Evolutionary conservation across 257 asterid genomes (phyloP), one percentile per base, ranked within the genome.

Genomic region (Ballota nigra): DNA sequence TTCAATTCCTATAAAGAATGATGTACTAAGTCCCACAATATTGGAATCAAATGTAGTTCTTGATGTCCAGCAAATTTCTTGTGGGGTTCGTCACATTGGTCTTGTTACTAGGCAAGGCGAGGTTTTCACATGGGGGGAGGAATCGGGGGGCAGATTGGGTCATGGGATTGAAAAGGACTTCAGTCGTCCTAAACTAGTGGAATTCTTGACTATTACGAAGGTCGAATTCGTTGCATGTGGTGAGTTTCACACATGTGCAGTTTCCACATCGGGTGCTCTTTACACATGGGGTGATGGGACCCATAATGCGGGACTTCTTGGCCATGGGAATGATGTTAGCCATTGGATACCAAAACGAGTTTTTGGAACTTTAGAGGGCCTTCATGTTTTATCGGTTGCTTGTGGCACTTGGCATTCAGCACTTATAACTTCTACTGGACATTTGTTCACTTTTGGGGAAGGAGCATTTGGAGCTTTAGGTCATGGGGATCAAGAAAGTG

Each of bases 351-450:
- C 99, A 0, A 95, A 92, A 28, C 66, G 96, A 49, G 79, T 92
- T 76, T 89, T 90, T 2, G 92, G 97, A 16, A 69, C 89, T 10
- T 72, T 92, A 43, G 99, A 89, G 83, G 95, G 96, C 36, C 83
- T 88, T 70, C 97, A 86, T 49, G 99, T 95, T 81, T 57, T 86
- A 52, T 81, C 91, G 2, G 84, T 95, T 66, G 93, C 98, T 20
- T 95, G 99, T 72, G 98, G 99, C 40, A 70, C 92, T 2, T 95
- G 99, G 99, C 99, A 95, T 73, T 83, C 98, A 8, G 99, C 97
- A n/a, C 58, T 86, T 31, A 81, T 83, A 29, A 89, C 99, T 68
- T 72, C 86, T 4, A 72, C 73, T 0, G 97, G 97, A n/a, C 77
- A 80, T 61, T 65, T 95, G 59, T 89, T 88, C 70, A 92, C 98